Conservation (phyloP, 2,329 filamentous ascomycete species). For the Cercospora citrullina region DNA sequence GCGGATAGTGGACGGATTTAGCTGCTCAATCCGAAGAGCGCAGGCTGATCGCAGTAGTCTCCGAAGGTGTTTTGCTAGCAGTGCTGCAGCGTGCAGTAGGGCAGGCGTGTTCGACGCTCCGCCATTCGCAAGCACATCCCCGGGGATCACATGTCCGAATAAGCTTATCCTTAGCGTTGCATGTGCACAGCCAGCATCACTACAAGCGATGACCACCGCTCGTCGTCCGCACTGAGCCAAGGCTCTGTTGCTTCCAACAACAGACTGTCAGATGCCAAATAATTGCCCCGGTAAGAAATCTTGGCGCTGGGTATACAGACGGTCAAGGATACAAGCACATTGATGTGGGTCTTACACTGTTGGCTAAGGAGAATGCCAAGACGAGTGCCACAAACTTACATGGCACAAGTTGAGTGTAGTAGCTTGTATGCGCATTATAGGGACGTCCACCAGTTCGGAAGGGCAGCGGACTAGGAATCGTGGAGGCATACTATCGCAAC, state of each 20-base stretch:
- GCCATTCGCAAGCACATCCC: neutral
- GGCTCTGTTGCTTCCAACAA: neutral
- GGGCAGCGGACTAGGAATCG: neutral
- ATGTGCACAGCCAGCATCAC: neutral
- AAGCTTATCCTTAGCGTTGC: neutral
- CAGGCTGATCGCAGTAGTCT: neutral
- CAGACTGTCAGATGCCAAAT: neutral
- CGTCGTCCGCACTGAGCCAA: neutral
- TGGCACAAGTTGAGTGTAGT: neutral
- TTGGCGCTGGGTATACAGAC: neutral
- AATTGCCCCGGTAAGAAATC: neutral
- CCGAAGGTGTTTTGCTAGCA: neutral
- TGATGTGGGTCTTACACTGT: neutral
- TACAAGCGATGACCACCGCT: neutral
- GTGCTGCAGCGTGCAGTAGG: neutral
- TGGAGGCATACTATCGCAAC: neutral
- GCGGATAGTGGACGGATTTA: neutral
- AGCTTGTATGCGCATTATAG: neutral
- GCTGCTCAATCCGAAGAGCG: neutral
- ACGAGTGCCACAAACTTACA: neutral
- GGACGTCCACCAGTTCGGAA: neutral
- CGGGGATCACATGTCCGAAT: neutral
- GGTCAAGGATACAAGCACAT: neutral
- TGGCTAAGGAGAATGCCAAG: neutral
- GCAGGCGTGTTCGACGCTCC: neutral